A percentile compares a stretch with the other conserved stretches of the same genome.
These are phyloP conservation scores for Geranium rotundifolium DNA, from an alignment of 345 rosid genomes.

Conservation along the genomic window DNA sequence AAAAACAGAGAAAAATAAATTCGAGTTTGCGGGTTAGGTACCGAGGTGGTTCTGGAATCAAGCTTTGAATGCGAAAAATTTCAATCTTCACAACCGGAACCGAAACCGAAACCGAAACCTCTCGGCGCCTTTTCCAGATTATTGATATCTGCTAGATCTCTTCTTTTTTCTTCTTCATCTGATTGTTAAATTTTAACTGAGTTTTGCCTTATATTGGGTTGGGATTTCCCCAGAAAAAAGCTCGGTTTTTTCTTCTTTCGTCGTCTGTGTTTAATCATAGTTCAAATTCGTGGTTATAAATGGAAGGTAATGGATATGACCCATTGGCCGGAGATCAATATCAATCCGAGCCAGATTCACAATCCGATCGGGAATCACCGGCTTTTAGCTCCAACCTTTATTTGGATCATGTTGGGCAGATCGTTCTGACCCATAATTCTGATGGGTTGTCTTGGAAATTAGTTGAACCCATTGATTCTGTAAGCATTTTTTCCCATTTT, in stretches of 20 bases:
- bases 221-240: too few relatives aligned
- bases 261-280: background rate
- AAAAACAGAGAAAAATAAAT: too few relatives aligned
- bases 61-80: background rate
- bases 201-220: too few relatives aligned
- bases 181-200: too few relatives aligned
- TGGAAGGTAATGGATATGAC: constrained; percentile 15
- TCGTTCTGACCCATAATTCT: constrained; percentile 34
- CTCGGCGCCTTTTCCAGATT: background rate
- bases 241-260: background rate
- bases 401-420: constrained; percentile 65
- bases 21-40: background rate
- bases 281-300: background rate
- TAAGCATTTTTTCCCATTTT: constrained; percentile 16
- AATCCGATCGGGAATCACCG: constrained; percentile 15
- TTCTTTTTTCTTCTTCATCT: background rate
- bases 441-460: constrained; percentile 73
- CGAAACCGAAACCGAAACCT: background rate
- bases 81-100: background rate
- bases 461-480: constrained; percentile 33
- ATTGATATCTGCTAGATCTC: too few relatives aligned
- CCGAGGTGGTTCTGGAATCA: background rate
- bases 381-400: constrained; percentile 28
- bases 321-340: constrained; percentile 11
- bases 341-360: constrained; percentile 1